Conservation (phyloP, 805 yeast species). For the Saccharomycopsis javanensis region DNA sequence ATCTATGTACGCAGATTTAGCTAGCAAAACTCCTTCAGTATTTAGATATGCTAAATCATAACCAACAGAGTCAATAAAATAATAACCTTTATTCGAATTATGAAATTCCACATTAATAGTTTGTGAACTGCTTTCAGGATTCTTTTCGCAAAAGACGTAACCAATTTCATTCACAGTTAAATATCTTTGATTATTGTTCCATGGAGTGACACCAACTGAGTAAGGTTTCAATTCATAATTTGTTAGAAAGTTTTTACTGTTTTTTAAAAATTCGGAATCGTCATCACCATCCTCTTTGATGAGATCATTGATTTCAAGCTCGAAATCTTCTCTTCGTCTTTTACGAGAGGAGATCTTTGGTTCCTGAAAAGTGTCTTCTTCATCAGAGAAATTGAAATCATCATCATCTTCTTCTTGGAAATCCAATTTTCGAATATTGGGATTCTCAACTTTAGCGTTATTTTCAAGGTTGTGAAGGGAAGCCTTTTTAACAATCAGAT, state of each 20-base stretch:
- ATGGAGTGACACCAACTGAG: constrained; percentile 86
- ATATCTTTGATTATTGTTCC: constrained; percentile 61
- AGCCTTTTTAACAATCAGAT: constrained; percentile 4
- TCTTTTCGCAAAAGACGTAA: constrained; percentile 46
- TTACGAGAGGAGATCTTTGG: neutral
- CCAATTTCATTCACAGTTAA: constrained; percentile 75
- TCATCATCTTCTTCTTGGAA: constrained; percentile 22
- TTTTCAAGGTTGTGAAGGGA: neutral
- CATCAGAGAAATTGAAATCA: constrained; percentile 24
- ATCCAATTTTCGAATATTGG: constrained; percentile 20
- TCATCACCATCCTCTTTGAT: constrained; percentile 30
- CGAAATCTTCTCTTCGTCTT: constrained; percentile 11
- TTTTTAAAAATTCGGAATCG: constrained; percentile 36
- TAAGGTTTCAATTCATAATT: constrained; percentile 45
- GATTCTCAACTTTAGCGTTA: constrained; percentile 6
- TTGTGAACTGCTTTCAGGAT: constrained; percentile 49
- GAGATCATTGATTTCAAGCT: constrained; percentile 12
- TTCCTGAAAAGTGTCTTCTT: constrained; percentile 4
- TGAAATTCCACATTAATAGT: constrained; percentile 83
- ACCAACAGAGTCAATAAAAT: constrained; percentile 64
- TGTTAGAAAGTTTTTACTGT: constrained; percentile 2
- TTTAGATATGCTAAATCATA: constrained; percentile 72
- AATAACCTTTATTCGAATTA: constrained; percentile 63
- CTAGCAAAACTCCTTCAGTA: constrained; percentile 56
- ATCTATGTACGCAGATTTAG: constrained; percentile 33